Base-by-base conservation (phyloP, 352 stramenopile species). In the Peronospora destructor region DNA sequence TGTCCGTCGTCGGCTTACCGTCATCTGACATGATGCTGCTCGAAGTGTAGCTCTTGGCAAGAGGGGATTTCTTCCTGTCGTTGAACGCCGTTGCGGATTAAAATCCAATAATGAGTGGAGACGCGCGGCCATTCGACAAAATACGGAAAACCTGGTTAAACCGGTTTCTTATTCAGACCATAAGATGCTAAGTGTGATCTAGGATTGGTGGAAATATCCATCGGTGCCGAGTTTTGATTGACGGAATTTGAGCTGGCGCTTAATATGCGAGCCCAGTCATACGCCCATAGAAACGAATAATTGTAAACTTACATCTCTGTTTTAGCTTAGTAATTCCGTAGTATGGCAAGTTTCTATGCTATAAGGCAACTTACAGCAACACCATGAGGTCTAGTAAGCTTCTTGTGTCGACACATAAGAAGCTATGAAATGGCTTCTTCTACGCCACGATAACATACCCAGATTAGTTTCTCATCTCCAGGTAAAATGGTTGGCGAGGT, bases 61-160 rank as follows among this genome's bases (percentile, higher is more conserved):
- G 19, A 47, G 59, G 51, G 56, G 59, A 59, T 71, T 85, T 85
- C 71, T 74, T 78, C 73, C 73, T 85, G 49, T 85, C 71, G 71
- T 76, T 64, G 66, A 26, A 48, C 67, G 53, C 58, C 56, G 53
- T 66, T 4, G 35, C 45, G 43, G 51, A 76, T 76, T 85, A 78
- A 68, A 82, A 80, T 79, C 68, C 68, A 77, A 74, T 77, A 66
- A 68, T 76, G 63, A 56, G 52, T 60, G 62, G 65, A 58, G 53
- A 68, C 59, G 51, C 45, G 44, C 16, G 23, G 12, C 16, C 39
- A 74, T 74, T 74, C 65, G 65, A 59, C 56, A 66, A 73, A 72
- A 73, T 67, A 43, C 45, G 56, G 47, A 56, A 66, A 66, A 64
- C 66, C 45, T 48, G 55, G 12, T 12, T 12, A 0, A 16, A 41